A percentile compares a stretch with the other conserved stretches of the same genome.
Evolutionary conservation across 2,329 filamentous ascomycete genomes (phyloP).

Genomic region (Chrysosporium keratinophilum): DNA sequence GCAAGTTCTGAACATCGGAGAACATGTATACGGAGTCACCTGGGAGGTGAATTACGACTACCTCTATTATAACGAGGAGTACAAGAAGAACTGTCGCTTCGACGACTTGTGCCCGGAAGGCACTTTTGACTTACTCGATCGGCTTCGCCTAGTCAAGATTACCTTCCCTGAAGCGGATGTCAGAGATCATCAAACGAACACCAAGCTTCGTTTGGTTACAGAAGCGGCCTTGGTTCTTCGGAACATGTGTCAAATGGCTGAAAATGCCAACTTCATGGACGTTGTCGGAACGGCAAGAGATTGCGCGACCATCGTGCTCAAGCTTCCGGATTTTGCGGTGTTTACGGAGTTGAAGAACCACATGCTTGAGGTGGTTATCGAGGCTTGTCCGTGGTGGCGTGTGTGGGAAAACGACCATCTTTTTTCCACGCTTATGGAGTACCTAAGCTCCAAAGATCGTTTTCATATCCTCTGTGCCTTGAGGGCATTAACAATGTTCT

Average conservation of each 20-base stretch:
- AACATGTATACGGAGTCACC: conserved; percentile 67
- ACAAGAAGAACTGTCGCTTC: conserved; percentile 43
- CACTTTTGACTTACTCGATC: conserved; percentile 61
- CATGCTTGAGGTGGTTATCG: conserved; percentile 81
- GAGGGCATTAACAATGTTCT: conserved; percentile 73
- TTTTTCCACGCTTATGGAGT: conserved; percentile 59
- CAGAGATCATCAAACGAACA: conserved; percentile 58
- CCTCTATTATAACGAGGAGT: conserved; percentile 27
- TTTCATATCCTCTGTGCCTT: conserved; percentile 72
- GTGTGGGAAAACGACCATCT: conserved; percentile 65
- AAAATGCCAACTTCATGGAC: conserved; percentile 75
- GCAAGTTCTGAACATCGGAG: conserved; percentile 68
- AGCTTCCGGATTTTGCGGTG: conserved; percentile 62
- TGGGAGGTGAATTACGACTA: conserved; percentile 70
- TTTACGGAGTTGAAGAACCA: conserved; percentile 82
- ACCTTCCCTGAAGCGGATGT: conserved; percentile 55
- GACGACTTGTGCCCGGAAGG: conserved; percentile 44
- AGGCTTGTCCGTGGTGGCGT: conserved; percentile 70
- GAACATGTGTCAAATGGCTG: conserved; percentile 89
- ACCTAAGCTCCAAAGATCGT: conserved; percentile 57
- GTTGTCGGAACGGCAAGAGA: conserved; percentile 58
- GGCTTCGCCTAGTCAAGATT: conserved; percentile 54
- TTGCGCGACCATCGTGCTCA: conserved; percentile 69
- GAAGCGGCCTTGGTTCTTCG: conserved; percentile 80
- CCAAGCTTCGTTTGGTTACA: conserved; percentile 64